Percentiles rank a stretch among this genome's conserved stretches.
Evolutionary conservation across 768 basidiomycete genomes (phyloP).

Genomic region (Auricularia heimuer): DNA sequence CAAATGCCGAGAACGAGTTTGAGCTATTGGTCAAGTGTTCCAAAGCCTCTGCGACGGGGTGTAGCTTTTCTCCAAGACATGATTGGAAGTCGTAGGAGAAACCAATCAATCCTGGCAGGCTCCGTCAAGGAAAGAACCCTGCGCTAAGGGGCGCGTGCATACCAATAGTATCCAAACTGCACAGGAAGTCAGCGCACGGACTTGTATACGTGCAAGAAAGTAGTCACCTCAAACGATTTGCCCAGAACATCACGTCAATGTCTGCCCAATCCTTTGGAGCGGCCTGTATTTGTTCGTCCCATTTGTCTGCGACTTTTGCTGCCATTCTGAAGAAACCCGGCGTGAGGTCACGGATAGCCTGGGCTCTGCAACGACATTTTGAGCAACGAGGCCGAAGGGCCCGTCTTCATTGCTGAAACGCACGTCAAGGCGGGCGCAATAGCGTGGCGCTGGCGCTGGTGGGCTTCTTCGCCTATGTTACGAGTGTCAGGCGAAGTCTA

Average conservation of each 20-base stretch:
- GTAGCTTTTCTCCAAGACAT: not conserved
- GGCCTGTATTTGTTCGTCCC: slow-evolving; percentile 9
- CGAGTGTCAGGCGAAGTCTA: not conserved
- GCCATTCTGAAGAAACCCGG: slow-evolving; percentile 10
- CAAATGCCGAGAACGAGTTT: slow-evolving; percentile 1
- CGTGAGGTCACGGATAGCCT: slow-evolving; percentile 9
- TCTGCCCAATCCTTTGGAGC: slow-evolving; percentile 5
- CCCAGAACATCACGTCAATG: slow-evolving; percentile 11
- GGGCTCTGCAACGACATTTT: slow-evolving; percentile 1
- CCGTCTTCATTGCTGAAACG: not conserved
- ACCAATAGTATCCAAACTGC: slow-evolving; percentile 12
- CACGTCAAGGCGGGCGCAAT: slow-evolving; percentile 3
- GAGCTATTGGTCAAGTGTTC: slow-evolving; percentile 13
- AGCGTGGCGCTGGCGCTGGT: slow-evolving; percentile 11
- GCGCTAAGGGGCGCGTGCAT: slow-evolving; percentile 7
- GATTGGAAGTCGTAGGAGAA: slow-evolving; percentile 7
- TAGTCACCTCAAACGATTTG: slow-evolving; percentile 3
- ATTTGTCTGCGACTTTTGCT: slow-evolving; percentile 8
- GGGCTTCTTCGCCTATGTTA: slow-evolving; percentile 5
- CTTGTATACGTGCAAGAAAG: too few species aligned
- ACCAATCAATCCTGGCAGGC: not conserved
- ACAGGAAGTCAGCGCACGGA: not conserved
- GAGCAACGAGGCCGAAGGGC: not conserved
- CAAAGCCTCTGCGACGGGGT: slow-evolving; percentile 3
- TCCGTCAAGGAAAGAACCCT: not conserved